Conservation (phyloP, 371 early-diverging fungal species). For the Mortierella sp. region DNA sequence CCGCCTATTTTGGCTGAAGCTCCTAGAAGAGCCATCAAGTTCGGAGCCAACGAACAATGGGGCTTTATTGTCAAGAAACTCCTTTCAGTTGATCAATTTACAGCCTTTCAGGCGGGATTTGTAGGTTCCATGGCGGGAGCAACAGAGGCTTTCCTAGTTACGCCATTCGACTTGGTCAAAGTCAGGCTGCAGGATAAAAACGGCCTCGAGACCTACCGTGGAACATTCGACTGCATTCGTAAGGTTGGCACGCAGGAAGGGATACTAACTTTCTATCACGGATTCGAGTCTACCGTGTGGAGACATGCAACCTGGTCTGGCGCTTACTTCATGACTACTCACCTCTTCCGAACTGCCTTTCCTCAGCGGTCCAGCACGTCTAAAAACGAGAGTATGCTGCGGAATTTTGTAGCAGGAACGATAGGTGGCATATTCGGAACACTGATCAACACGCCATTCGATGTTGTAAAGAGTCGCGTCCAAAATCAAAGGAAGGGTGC, state of each 20-base stretch:
- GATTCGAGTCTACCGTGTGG: slow-evolving; percentile 93
- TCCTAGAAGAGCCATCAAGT: slow-evolving; percentile 95
- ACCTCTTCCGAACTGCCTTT: slow-evolving; percentile 72
- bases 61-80: slow-evolving; percentile 72
- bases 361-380: slow-evolving; percentile 70
- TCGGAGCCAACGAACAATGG: slow-evolving; percentile 91
- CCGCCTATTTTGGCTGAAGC: slow-evolving; percentile 96
- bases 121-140: slow-evolving; percentile 94
- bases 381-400: slow-evolving; percentile 77
- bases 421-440: slow-evolving; percentile 95
- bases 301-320: slow-evolving; percentile 93
- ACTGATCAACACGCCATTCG: slow-evolving; percentile 91
- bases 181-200: slow-evolving; percentile 84
- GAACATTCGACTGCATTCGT: slow-evolving; percentile 78
- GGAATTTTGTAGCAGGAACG: slow-evolving; percentile 91
- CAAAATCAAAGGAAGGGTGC: slow-evolving; percentile 80
- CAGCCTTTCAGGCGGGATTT: slow-evolving; percentile 78
- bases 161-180: slow-evolving; percentile 92
- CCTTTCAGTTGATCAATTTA: slow-evolving; percentile 75
- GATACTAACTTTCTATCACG: slow-evolving; percentile 83
- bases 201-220: slow-evolving; percentile 79
- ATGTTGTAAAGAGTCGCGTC: slow-evolving; percentile 95
- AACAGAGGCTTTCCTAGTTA: slow-evolving; percentile 91
- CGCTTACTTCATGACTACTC: slow-evolving; percentile 88
- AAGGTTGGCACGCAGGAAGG: slow-evolving; percentile 86